A percentile compares a stretch with the other conserved stretches of the same genome.
Conservation (phyloP, 306 rosid genomes). For the Quercus variabilis region DNA sequence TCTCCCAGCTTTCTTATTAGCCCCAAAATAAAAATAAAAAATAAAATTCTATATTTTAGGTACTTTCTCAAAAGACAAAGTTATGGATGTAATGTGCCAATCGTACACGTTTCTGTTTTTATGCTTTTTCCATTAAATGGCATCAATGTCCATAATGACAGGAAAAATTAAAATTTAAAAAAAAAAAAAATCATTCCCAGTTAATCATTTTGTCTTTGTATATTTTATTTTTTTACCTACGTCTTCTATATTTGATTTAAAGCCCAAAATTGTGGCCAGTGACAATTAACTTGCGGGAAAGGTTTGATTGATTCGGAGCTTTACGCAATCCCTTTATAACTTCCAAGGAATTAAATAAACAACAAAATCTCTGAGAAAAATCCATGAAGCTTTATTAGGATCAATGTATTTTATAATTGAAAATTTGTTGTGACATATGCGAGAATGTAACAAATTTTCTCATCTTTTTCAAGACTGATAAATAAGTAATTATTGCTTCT, state of each 20-base stretch:
- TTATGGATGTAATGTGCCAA: neutral
- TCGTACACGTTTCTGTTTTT: neutral
- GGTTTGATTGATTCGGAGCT: neutral
- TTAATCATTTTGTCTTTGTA: slow-evolving; percentile 27
- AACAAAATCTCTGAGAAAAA: neutral
- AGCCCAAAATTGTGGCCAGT: slow-evolving; percentile 17
- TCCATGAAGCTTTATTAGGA: neutral
- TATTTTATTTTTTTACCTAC: slow-evolving; percentile 4
- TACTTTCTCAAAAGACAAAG: neutral
- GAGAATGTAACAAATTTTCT: neutral
- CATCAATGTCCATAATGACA: slow-evolving; percentile 30
- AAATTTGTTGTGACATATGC: neutral
- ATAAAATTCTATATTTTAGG: neutral
- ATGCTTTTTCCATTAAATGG: slow-evolving; percentile 13
- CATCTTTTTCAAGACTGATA: no score
- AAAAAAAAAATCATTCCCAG: slow-evolving; percentile 12
- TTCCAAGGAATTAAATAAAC: neutral
- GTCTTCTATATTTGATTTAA: neutral
- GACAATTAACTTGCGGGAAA: neutral
- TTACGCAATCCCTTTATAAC: neutral
- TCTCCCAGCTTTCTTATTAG: no score
- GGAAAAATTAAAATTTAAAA: neutral
- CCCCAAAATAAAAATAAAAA: no score
- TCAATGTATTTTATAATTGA: neutral
- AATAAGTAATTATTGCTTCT: no score